Evolutionary conservation across 2,329 filamentous ascomycete species (phyloP).

Genomic region (Aureobasidium sp.): DNA sequence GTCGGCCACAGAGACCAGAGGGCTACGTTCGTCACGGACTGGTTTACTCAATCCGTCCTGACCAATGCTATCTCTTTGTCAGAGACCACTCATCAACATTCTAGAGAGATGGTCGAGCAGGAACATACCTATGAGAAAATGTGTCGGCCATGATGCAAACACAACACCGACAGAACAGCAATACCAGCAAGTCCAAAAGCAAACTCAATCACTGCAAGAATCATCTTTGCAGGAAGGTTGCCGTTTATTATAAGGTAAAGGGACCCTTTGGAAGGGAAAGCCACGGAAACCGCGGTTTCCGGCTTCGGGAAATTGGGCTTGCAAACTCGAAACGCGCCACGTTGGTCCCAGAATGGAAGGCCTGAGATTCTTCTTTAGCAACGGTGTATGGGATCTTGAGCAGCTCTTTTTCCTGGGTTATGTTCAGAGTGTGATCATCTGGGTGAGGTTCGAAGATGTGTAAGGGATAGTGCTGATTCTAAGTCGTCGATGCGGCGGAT

Average conservation of each 20-base stretch:
- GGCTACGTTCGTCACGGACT: background rate
- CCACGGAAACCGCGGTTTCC: constrained; percentile 2
- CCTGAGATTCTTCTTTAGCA: too few species aligned
- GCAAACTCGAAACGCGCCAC: background rate
- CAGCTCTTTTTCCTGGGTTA: too few species aligned
- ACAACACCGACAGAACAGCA: background rate
- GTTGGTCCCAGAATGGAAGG: too few species aligned
- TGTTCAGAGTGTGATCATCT: too few species aligned
- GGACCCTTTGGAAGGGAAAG: background rate
- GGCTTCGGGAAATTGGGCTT: background rate
- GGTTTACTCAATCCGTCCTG: background rate
- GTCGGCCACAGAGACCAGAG: background rate
- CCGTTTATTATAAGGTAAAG: background rate
- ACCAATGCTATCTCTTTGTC: background rate
- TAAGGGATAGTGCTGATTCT: too few species aligned
- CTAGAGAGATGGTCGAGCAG: too few species aligned
- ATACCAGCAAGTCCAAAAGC: background rate
- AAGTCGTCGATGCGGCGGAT: too few species aligned
- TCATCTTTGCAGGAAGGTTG: background rate
- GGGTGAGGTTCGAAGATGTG: too few species aligned
- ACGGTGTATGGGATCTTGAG: too few species aligned
- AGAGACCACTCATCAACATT: background rate
- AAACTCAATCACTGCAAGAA: background rate
- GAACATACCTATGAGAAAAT: constrained; percentile 1
- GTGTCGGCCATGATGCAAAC: constrained; percentile 7